Evolutionary conservation across 192 early-diverging fungal genomes (phyloP).

Genomic region (Dispira parvispora): DNA sequence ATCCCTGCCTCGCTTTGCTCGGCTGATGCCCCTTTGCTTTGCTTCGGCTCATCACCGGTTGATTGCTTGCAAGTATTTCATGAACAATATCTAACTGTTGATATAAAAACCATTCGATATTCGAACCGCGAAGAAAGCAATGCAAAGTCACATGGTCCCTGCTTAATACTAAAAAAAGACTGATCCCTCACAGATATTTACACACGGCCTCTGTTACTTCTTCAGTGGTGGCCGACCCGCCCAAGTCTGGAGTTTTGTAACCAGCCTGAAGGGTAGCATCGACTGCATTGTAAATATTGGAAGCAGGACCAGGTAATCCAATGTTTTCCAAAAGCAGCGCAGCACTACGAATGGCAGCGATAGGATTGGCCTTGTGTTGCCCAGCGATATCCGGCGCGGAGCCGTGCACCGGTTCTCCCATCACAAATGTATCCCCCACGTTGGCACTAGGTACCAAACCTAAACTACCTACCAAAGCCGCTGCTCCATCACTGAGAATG

Average conservation of each 20-base stretch:
- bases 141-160: no score
- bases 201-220: constrained; percentile 72
- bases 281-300: constrained; percentile 67
- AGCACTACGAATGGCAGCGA: constrained; percentile 89
- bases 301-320: constrained; percentile 51
- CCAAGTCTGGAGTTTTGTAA: constrained; percentile 72
- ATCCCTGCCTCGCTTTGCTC: no score
- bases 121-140: no score
- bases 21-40: no score
- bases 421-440: constrained; percentile 86
- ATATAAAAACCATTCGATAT: no score
- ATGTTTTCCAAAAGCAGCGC: constrained; percentile 82
- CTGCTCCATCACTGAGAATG: constrained; percentile 94
- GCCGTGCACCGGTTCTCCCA: constrained; percentile 93
- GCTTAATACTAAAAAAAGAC: no score
- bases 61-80: no score
- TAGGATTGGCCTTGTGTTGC: constrained; percentile 89
- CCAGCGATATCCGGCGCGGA: constrained; percentile 98
- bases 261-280: constrained; percentile 57
- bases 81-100: no score
- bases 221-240: constrained; percentile 66
- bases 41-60: no score
- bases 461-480: constrained; percentile 86
- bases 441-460: constrained; percentile 94
- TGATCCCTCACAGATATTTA: constrained; percentile 36